Percentiles rank a stretch among this genome's conserved stretches.
Conservation (phyloP, 768 basidiomycete species). For the Lactarius quietus region DNA sequence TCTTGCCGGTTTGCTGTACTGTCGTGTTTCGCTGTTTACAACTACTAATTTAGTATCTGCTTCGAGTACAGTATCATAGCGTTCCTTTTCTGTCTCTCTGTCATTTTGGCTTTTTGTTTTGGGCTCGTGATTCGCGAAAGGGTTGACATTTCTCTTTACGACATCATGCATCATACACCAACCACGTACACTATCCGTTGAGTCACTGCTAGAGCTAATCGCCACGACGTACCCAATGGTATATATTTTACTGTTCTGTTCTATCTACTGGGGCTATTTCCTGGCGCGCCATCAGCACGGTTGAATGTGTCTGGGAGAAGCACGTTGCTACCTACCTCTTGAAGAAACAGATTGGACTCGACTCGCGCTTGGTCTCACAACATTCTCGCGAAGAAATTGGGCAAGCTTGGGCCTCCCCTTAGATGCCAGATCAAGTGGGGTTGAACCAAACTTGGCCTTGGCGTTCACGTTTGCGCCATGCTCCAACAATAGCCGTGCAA, state of each 20-base stretch:
- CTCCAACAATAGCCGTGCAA: background rate
- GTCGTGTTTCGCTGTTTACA: background rate
- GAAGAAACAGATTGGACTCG: no score
- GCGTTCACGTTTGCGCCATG: no score
- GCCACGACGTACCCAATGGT: background rate
- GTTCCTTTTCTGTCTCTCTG: background rate
- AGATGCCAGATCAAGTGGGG: no score
- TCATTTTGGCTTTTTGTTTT: background rate
- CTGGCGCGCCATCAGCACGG: background rate
- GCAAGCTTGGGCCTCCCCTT: no score
- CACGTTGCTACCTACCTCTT: background rate
- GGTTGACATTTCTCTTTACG: background rate
- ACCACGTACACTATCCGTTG: background rate
- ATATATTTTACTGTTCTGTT: background rate
- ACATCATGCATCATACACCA: background rate
- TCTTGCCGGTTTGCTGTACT: background rate
- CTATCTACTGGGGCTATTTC: background rate
- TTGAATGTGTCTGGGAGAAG: background rate
- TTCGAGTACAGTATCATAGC: background rate
- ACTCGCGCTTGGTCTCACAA: no score
- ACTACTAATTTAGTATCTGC: background rate
- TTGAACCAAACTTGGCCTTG: no score
- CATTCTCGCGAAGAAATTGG: no score
- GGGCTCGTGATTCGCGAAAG: background rate
- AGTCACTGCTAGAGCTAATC: background rate